Conservation (phyloP, 2,329 filamentous ascomycete species). For the Diaporthe helianthi region DNA sequence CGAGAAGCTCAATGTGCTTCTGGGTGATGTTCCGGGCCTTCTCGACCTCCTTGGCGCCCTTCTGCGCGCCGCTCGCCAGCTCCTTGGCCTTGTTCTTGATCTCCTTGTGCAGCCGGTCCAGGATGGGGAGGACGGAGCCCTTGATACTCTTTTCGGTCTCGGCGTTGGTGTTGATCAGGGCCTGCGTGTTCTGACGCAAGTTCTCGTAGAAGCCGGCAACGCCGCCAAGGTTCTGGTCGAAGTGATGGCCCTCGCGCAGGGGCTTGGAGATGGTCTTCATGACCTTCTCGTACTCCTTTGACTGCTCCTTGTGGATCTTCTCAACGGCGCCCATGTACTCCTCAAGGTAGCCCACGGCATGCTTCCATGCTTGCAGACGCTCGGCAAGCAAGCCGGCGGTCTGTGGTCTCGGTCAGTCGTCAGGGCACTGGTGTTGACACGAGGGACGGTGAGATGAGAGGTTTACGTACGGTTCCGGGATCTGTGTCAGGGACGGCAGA, state of each 20-base stretch:
- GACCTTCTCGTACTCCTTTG: conserved; percentile 95
- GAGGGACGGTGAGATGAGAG: background rate
- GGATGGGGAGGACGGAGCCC: conserved; percentile 82
- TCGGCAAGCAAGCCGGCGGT: conserved; percentile 84
- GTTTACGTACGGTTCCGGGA: conserved; percentile 61
- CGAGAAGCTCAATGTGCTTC: conserved; percentile 94
- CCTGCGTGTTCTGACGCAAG: conserved; percentile 90
- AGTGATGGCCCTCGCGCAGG: conserved; percentile 89
- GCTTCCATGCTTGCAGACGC: conserved; percentile 93
- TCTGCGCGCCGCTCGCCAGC: conserved; percentile 78
- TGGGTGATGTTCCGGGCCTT: conserved; percentile 87
- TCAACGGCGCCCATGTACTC: conserved; percentile 87
- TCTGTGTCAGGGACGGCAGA: conserved; percentile 66
- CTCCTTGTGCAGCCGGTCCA: conserved; percentile 91
- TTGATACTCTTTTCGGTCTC: conserved; percentile 94
- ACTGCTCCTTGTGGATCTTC: conserved; percentile 82
- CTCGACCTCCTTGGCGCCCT: conserved; percentile 88
- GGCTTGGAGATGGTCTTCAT: conserved; percentile 91
- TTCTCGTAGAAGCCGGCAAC: conserved; percentile 93
- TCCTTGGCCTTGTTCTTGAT: conserved; percentile 98
- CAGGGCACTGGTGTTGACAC: background rate
- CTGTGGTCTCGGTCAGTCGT: conserved; percentile 49
- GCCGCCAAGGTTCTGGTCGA: conserved; percentile 87
- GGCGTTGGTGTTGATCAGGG: conserved; percentile 84
- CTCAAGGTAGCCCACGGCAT: conserved; percentile 88